These are phyloP conservation scores for Luvunga scandens DNA, from an alignment of 345 rosid genomes.

Conservation along the genomic window DNA sequence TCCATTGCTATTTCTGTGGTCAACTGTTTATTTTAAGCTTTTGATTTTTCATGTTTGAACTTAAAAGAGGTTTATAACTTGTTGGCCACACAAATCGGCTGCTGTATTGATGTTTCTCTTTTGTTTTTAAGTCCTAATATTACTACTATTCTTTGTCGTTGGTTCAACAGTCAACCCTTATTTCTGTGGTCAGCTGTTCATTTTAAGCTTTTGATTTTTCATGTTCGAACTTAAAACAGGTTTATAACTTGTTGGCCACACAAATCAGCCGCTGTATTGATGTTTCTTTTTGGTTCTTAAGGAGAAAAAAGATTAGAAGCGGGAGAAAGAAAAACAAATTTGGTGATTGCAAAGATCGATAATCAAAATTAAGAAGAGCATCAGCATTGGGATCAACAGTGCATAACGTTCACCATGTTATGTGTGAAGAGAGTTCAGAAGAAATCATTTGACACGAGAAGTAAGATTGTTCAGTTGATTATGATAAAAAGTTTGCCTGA, in stretches of 20 bases:
- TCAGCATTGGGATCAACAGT: no score
- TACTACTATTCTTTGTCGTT: neutral
- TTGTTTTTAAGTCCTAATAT: neutral
- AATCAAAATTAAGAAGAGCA: no score
- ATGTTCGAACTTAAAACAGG: conserved; percentile 1
- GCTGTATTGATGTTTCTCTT: neutral
- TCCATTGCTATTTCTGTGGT: neutral
- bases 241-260: neutral
- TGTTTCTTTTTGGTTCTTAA: neutral
- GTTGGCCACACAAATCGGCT: conserved; percentile 4
- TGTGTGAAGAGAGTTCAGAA: no score
- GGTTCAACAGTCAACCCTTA: neutral
- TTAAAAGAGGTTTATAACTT: neutral
- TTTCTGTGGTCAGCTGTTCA: conserved; percentile 9
- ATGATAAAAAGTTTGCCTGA: no score
- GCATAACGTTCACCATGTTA: no score
- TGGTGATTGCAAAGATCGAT: no score
- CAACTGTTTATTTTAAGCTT: conserved; percentile 2
- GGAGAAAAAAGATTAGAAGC: no score
- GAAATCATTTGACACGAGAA: no score
- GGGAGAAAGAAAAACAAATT: no score
- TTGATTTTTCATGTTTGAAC: conserved; percentile 8
- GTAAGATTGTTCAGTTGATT: no score
- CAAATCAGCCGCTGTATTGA: conserved; percentile 9
- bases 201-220: conserved; percentile 1